phyloP scores from a whole-genome alignment of 2,329 filamentous ascomycete genomes.

The Drechslera avenae region DNA sequence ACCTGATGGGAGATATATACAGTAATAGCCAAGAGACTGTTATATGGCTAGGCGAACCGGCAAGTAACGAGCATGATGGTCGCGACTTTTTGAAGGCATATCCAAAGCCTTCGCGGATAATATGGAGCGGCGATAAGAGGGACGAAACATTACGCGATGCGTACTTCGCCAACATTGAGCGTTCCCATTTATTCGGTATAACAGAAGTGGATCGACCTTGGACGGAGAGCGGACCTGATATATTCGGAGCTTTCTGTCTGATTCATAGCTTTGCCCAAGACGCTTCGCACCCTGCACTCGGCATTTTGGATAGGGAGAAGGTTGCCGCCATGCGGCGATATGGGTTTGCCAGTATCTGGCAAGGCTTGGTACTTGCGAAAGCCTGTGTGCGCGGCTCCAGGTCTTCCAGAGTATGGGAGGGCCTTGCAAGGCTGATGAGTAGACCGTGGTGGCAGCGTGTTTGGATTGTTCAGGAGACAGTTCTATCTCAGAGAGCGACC shows the following conservation, averaged over 20 bases:
- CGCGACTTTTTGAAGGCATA: background rate
- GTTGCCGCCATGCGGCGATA: background rate
- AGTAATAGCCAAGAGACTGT: constrained; percentile 9
- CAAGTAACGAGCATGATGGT: background rate
- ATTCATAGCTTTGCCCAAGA: constrained; percentile 22
- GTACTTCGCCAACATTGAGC: background rate
- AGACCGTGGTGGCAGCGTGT: constrained; percentile 24
- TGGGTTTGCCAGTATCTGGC: constrained; percentile 3
- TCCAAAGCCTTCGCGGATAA: background rate
- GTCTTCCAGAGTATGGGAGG: constrained; percentile 18
- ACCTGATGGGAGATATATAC: constrained; percentile 11
- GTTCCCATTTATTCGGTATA: background rate
- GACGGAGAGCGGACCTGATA: constrained; percentile 10
- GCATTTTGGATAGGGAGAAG: constrained; percentile 11
- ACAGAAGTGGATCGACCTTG: background rate
- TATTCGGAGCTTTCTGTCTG: constrained; percentile 27
- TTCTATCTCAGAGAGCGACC: constrained; percentile 23
- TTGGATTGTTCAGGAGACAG: constrained; percentile 34
- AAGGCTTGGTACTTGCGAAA: constrained; percentile 8
- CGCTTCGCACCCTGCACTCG: constrained; percentile 1
- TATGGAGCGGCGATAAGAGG: constrained; percentile 2
- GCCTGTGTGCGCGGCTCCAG: constrained; percentile 6
- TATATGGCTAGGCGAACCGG: constrained; percentile 9
- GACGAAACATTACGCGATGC: background rate
- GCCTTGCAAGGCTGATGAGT: constrained; percentile 21